Base-by-base conservation (phyloP, 768 basidiomycete species). In the Serendipita sp. region DNA sequence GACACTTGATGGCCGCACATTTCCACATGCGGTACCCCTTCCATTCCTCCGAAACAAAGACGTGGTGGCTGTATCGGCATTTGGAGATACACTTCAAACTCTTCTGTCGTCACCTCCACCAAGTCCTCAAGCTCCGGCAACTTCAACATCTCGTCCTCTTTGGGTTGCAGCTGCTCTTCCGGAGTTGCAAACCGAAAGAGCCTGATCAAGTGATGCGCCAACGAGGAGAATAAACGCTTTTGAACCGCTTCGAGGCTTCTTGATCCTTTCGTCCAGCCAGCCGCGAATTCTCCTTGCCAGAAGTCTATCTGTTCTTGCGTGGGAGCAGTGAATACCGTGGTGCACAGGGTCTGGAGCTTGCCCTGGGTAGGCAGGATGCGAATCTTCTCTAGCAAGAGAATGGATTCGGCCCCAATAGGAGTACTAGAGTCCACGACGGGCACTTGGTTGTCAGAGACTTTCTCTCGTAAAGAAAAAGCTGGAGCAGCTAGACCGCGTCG, bases 401-500 rank as follows among this genome's bases (percentile, higher is more conserved):
- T 51, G 4, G 32, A n/a, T n/a, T 62, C 3, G 32, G 66, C 48
- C 41, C 51, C 41, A 67, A 47, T 67, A 34, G 66, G 47, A 28
- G 65, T 66, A 13, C 63, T 68, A 37, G 70, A 69, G 16, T 48
- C 46, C 10, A 53, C 58, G 47, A 63, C 44, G 38, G 58, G 62
- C 54, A 38, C 62, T 48, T 67, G 69, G 56, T 60, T 71, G 7
- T 13, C 38, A 3, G 70, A 24, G 24, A 24, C 67, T 38, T 68
- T 70, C 56, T 37, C 67, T 63, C 63, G 70, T 63, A 89, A 67
- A 3, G 85, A 85, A 67, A 89, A 78, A 2, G 83, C 81, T 3
- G 88, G 80, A 0, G 80, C 81, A 2, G 86, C 83, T n/a, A 89
- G 66, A 7, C 86, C 86, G 47, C 77, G 78, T 44, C 86, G 77